These are phyloP conservation scores for Fusarium euwallaceae DNA, from an alignment of 2,329 filamentous ascomycete genomes.

Conservation along the genomic window DNA sequence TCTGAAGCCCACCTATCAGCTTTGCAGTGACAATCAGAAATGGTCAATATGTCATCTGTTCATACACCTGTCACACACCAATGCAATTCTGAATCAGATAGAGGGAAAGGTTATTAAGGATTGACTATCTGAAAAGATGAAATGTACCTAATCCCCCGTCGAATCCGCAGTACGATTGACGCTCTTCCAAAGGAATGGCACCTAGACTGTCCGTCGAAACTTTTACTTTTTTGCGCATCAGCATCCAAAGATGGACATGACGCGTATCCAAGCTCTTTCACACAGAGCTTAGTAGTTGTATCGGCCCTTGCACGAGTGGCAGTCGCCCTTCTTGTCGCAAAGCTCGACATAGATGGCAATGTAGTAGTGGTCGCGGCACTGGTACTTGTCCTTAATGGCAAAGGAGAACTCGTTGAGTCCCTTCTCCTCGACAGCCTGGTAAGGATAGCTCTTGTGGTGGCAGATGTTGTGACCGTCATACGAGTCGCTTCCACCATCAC, in stretches of 20 bases:
- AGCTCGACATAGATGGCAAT: slow-evolving; percentile 44
- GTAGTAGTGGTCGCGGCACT: slow-evolving; percentile 42
- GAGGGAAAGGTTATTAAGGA: slow-evolving; percentile 36
- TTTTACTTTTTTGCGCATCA: background rate
- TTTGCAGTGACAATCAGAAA: background rate
- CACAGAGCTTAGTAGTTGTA: background rate
- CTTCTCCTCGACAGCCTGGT: slow-evolving; percentile 32
- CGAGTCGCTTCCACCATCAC: slow-evolving; percentile 28
- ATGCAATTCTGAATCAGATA: background rate
- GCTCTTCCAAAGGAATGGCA: background rate
- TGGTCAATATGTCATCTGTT: background rate
- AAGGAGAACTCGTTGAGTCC: slow-evolving; percentile 36
- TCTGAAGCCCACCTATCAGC: background rate
- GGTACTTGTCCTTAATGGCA: slow-evolving; percentile 39
- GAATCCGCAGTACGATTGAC: background rate
- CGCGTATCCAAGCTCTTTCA: background rate
- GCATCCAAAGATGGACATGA: background rate
- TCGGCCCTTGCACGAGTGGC: slow-evolving; percentile 18
- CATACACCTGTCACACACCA: background rate
- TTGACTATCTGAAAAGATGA: slow-evolving; percentile 36
- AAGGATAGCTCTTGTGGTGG: slow-evolving; percentile 37
- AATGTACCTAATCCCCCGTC: slow-evolving; percentile 34
- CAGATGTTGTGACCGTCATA: slow-evolving; percentile 37
- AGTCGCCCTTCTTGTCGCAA: slow-evolving; percentile 32
- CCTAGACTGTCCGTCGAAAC: slow-evolving; percentile 5